phyloP scores from a whole-genome alignment of 208 protist genomes.

The Naegleria gruberi region DNA sequence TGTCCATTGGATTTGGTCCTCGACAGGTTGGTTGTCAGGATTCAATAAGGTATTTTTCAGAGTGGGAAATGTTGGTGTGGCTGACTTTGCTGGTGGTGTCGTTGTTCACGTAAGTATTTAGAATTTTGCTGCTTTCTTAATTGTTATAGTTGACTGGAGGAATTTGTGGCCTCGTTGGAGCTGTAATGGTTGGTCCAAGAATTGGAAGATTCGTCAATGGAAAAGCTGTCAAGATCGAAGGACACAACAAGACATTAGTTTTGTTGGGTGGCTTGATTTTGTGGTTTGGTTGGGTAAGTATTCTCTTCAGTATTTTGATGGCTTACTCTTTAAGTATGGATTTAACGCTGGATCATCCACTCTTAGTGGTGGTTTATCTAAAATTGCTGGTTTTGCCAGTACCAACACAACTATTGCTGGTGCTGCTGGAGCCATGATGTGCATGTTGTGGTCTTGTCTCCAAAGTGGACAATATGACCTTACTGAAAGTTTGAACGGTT shows the following conservation, averaged over 20 bases:
- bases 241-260: background rate
- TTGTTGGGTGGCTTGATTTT: background rate
- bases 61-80: background rate
- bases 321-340: background rate
- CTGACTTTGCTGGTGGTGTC: conserved; percentile 64
- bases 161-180: background rate
- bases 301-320: no score
- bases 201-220: background rate
- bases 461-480: background rate
- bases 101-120: no score
- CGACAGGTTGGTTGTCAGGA: background rate
- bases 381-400: background rate
- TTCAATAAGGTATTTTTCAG: background rate
- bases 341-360: background rate
- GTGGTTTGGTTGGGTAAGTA: no score
- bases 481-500: conserved; percentile 28
- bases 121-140: no score
- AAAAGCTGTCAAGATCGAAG: background rate
- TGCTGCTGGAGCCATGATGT: background rate
- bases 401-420: background rate
- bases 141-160: no score
- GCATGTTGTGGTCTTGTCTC: background rate
- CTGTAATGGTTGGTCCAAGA: background rate
- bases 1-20: background rate
- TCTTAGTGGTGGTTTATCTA: background rate